Evolutionary conservation across 2,329 filamentous ascomycete species (phyloP).

Genomic region (Fusarium pseudocircinatum): DNA sequence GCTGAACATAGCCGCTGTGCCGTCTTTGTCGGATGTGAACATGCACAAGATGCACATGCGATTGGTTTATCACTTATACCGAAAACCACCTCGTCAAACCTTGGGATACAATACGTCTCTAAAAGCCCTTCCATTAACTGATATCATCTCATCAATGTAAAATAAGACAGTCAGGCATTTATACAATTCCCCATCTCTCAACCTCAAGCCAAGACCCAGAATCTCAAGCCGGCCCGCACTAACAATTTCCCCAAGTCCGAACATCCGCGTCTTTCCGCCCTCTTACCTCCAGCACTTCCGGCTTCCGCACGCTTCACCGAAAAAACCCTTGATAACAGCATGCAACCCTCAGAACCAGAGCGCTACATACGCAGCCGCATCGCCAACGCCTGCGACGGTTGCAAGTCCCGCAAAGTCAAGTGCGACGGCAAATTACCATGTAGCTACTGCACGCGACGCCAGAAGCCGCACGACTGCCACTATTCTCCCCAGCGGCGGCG

Average conservation of each 20-base stretch:
- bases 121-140: rapidly evolving
- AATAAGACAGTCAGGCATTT: neutral
- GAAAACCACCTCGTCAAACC: neutral
- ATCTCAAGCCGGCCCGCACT: conserved; percentile 29
- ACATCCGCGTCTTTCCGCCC: conserved; percentile 32
- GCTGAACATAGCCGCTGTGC: neutral
- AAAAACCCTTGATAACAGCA: neutral
- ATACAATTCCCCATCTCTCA: neutral
- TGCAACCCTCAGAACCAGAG: conserved; percentile 34
- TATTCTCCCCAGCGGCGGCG: conserved; percentile 59
- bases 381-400: conserved; percentile 63
- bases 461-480: conserved; percentile 55
- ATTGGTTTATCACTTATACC: neutral
- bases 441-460: conserved; percentile 58
- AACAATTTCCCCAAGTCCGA: conserved; percentile 25
- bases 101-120: neutral
- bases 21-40: neutral
- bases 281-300: conserved; percentile 14
- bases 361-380: conserved; percentile 55
- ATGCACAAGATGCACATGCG: neutral
- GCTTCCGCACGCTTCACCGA: conserved; percentile 23
- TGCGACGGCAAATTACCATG: conserved; percentile 65
- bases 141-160: neutral
- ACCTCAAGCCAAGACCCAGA: conserved; percentile 1
- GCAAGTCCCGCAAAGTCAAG: conserved; percentile 65